A percentile compares a stretch with the other conserved stretches of the same genome.
phyloP scores from a whole-genome alignment of 768 basidiomycete genomes.

The Serendipita vermifera region DNA sequence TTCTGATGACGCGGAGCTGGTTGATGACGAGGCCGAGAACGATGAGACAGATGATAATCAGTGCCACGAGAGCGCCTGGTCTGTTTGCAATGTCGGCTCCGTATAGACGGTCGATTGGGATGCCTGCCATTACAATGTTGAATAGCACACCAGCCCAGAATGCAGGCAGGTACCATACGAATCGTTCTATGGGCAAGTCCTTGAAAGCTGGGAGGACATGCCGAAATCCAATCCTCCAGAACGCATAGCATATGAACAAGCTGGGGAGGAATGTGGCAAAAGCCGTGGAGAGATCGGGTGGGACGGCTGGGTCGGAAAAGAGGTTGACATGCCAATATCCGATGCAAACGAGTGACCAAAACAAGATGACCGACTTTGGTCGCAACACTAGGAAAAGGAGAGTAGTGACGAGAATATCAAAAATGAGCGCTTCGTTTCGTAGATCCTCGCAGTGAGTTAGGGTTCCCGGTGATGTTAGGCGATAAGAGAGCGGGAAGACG shows the following conservation, averaged over 20 bases:
- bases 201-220: constrained; percentile 60
- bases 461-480: constrained; percentile 35
- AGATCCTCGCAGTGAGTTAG: constrained; percentile 59
- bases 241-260: constrained; percentile 63
- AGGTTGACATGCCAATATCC: constrained; percentile 77
- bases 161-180: constrained; percentile 58
- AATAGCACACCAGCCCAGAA: constrained; percentile 70
- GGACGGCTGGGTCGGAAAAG: constrained; percentile 59
- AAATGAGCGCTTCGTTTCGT: constrained; percentile 52
- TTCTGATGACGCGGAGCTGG: constrained; percentile 69
- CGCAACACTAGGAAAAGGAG: constrained; percentile 60
- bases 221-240: constrained; percentile 66
- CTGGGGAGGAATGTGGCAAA: constrained; percentile 67
- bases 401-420: constrained; percentile 57
- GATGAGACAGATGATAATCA: constrained; percentile 55
- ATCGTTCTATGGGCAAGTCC: constrained; percentile 55
- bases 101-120: constrained; percentile 68
- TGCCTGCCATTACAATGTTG: constrained; percentile 55
- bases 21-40: constrained; percentile 50
- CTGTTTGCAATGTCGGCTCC: constrained; percentile 51
- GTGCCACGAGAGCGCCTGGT: constrained; percentile 51
- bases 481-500: constrained; percentile 58
- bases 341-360: constrained; percentile 68
- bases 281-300: constrained; percentile 57
- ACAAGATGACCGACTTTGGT: constrained; percentile 52